phyloP scores from a whole-genome alignment of 2,329 filamentous ascomycete species.

The Epichloe baconii region DNA sequence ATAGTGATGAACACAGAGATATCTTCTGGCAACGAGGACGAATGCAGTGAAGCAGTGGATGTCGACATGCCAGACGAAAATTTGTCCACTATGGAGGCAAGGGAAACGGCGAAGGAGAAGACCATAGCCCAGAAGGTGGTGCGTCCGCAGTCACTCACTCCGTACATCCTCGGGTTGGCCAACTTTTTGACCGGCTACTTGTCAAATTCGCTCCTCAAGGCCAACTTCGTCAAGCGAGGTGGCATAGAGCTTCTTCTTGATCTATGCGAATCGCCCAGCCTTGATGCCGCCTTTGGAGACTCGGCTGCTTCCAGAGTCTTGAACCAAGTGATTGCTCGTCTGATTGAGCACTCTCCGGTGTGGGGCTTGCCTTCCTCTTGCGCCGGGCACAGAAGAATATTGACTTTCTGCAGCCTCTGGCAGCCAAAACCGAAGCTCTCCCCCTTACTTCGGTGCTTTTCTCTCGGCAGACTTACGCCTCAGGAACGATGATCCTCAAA shows the following conservation, averaged over 20 bases:
- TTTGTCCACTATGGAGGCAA: slow-evolving; percentile 6
- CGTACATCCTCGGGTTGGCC: slow-evolving; percentile 63
- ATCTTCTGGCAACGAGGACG: slow-evolving; percentile 25
- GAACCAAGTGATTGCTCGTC: slow-evolving; percentile 58
- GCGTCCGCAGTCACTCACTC: slow-evolving; percentile 32
- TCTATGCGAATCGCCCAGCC: slow-evolving; percentile 66
- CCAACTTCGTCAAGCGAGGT: slow-evolving; percentile 61
- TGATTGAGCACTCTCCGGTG: slow-evolving; percentile 71
- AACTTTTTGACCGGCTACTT: slow-evolving; percentile 68
- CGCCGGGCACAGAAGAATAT: slow-evolving; percentile 59
- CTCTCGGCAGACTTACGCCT: slow-evolving; percentile 32
- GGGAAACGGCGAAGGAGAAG: slow-evolving; percentile 3
- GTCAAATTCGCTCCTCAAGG: slow-evolving; percentile 58
- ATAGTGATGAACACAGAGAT: slow-evolving; percentile 14
- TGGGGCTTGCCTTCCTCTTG: slow-evolving; percentile 72
- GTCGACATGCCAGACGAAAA: slow-evolving; percentile 52
- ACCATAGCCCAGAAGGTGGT: slow-evolving; percentile 9
- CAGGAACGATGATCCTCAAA: slow-evolving; percentile 19
- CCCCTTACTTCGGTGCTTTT: slow-evolving; percentile 62
- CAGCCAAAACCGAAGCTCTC: slow-evolving; percentile 33
- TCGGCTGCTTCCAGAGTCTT: slow-evolving; percentile 56
- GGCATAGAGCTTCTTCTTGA: slow-evolving; percentile 78
- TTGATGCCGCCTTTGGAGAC: slow-evolving; percentile 50
- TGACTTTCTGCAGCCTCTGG: slow-evolving; percentile 53
- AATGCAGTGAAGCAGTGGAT: slow-evolving; percentile 31